These are phyloP conservation scores for Sphagnum contortum DNA, from an alignment of 225 moss, liverwort and hornwort species.

Conservation along the genomic window DNA sequence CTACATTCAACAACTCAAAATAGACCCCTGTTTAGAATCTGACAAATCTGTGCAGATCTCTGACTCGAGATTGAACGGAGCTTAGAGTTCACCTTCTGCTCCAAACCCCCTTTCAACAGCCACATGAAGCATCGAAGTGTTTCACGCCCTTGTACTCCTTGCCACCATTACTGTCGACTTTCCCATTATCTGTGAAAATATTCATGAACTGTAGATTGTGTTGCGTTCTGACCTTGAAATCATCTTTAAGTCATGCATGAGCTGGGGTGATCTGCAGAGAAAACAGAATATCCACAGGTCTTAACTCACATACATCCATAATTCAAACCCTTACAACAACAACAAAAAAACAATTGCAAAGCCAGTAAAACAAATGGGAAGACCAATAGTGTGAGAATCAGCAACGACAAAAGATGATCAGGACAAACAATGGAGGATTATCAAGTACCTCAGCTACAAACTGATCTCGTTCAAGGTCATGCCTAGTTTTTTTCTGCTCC, in stretches of 20 bases:
- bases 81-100: slow-evolving; percentile 34
- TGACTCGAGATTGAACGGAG: too few species aligned
- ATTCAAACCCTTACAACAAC: not conserved
- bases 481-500: slow-evolving; percentile 66
- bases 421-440: too few species aligned
- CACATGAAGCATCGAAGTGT: slow-evolving; percentile 72
- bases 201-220: slow-evolving; percentile 85
- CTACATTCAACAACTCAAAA: too few species aligned
- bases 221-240: slow-evolving; percentile 75
- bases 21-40: too few species aligned
- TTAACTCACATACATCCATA: not conserved
- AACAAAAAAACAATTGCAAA: too few species aligned
- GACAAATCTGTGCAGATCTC: too few species aligned
- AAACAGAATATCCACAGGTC: not conserved
- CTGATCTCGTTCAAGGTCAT: slow-evolving; percentile 82
- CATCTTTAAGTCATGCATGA: slow-evolving; percentile 84
- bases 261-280: slow-evolving; percentile 77
- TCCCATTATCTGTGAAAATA: slow-evolving; percentile 83
- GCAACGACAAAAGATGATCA: too few species aligned
- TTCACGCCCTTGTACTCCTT: slow-evolving; percentile 62
- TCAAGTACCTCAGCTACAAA: slow-evolving; percentile 67
- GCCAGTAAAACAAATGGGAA: too few species aligned
- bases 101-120: slow-evolving; percentile 58
- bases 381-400: too few species aligned
- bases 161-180: slow-evolving; percentile 79